Conservation (phyloP, 192 early-diverging fungal species). For the Fimicolochytrium jonesii region DNA sequence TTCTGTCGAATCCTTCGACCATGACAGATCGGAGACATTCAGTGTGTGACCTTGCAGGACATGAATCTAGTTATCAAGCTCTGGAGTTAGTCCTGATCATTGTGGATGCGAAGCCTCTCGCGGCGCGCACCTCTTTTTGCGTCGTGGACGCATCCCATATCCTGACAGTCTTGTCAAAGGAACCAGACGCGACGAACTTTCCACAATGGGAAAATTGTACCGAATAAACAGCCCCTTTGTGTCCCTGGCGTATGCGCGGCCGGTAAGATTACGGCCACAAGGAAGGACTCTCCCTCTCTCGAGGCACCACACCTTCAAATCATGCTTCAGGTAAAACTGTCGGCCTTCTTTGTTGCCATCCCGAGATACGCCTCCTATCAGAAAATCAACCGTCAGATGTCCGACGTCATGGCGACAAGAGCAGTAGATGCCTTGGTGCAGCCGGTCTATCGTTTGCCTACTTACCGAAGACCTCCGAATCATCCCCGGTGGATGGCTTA, state of each 20-base stretch:
- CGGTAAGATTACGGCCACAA: neutral
- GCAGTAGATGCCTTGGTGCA: no score
- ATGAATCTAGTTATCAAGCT: constrained; percentile 37
- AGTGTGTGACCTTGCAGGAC: constrained; percentile 71
- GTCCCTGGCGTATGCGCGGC: constrained; percentile 57
- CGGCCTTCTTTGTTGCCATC: constrained; percentile 38
- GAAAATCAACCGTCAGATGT: neutral
- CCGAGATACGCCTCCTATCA: neutral
- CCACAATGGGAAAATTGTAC: constrained; percentile 83
- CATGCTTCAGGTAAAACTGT: constrained; percentile 59
- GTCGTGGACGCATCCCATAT: constrained; percentile 75
- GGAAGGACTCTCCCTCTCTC: neutral
- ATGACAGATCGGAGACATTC: constrained; percentile 75
- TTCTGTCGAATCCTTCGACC: constrained; percentile 63
- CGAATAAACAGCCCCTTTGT: constrained; percentile 85
- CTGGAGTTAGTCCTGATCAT: neutral
- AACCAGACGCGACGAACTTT: constrained; percentile 79
- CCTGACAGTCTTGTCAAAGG: constrained; percentile 90
- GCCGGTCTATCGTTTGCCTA: no score
- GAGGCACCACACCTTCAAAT: constrained; percentile 64
- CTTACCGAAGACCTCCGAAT: constrained; percentile 7
- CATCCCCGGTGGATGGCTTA: neutral
- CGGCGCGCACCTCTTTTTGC: constrained; percentile 60
- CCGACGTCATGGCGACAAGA: no score
- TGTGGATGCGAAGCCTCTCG: neutral